phyloP scores from a whole-genome alignment of 2,329 filamentous ascomycete genomes.

The Fusarium marasasianum region DNA sequence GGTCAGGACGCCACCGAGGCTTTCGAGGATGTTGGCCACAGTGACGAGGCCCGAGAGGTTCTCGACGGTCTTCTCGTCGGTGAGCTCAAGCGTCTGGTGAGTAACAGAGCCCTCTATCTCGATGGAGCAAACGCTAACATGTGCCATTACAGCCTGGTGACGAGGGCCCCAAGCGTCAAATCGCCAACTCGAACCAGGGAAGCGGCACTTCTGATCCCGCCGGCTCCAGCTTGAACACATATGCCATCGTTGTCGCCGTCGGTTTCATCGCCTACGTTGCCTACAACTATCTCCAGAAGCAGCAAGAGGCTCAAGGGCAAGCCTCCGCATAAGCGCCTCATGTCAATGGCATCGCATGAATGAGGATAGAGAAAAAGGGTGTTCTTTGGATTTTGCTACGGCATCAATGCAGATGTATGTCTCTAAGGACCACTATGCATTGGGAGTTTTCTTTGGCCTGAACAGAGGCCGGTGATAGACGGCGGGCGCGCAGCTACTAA shows the following conservation, averaged over 20 bases:
- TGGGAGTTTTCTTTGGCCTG: conserved; percentile 37
- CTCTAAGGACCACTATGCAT: conserved; percentile 32
- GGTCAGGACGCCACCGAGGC: conserved; percentile 97
- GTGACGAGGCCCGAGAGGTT: conserved; percentile 96
- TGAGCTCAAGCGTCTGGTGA: conserved; percentile 81
- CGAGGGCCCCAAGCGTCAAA: conserved; percentile 69
- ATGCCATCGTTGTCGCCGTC: conserved; percentile 81
- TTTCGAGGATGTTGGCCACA: conserved; percentile 99
- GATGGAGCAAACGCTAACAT: conserved; percentile 35
- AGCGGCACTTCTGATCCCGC: conserved; percentile 57
- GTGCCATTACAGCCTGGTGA: conserved; percentile 72
- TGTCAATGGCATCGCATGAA: conserved; percentile 21
- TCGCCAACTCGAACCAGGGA: conserved; percentile 60
- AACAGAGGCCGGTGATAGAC: conserved; percentile 36
- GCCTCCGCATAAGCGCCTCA: conserved; percentile 42
- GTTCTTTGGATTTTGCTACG: conserved; percentile 21
- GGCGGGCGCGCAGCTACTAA: conserved; percentile 25
- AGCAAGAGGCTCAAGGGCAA: conserved; percentile 49
- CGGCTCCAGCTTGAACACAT: conserved; percentile 80
- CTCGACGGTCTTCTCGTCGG: conserved; percentile 81
- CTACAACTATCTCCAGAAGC: conserved; percentile 83
- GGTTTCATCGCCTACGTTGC: conserved; percentile 80
- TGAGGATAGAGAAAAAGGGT: conserved; percentile 2
- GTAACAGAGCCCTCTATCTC: conserved; percentile 39
- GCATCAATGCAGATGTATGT: conserved; percentile 31